Evolutionary conservation across 2,329 filamentous ascomycete species (phyloP).

Genomic region (Hymenoscyphus scutula): DNA sequence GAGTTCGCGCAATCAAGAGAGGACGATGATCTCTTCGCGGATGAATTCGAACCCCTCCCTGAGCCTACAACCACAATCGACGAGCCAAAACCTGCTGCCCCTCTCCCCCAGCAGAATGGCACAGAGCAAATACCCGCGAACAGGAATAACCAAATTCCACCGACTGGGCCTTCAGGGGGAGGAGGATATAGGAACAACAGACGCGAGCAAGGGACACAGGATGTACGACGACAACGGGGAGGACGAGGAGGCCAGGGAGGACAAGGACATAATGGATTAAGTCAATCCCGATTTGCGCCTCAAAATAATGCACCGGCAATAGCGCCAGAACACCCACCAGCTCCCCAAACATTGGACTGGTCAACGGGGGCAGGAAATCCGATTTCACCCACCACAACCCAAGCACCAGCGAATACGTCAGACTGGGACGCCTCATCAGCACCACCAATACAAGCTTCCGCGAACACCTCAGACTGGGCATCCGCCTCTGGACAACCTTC

Average conservation of each 20-base stretch:
- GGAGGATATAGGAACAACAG: slow-evolving; percentile 14
- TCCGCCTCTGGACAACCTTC: background rate
- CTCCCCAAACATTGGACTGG: background rate
- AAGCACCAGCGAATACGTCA: background rate
- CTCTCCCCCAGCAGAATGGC: background rate
- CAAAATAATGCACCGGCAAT: slow-evolving; percentile 11
- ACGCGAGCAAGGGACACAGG: slow-evolving; percentile 12
- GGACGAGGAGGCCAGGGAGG: slow-evolving; percentile 16
- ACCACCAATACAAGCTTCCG: background rate
- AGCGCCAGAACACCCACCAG: slow-evolving; percentile 1
- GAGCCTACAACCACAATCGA: slow-evolving; percentile 24
- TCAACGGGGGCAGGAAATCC: background rate
- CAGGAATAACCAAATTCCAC: slow-evolving; percentile 2
- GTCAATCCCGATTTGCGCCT: slow-evolving; percentile 27
- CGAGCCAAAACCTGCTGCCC: slow-evolving; percentile 9
- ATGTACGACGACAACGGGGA: slow-evolving; percentile 16
- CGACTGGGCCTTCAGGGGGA: slow-evolving; percentile 8
- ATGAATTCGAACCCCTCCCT: slow-evolving; percentile 35
- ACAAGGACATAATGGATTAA: slow-evolving; percentile 22
- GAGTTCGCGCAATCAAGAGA: slow-evolving; percentile 37
- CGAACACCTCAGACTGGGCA: background rate
- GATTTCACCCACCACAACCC: slow-evolving; percentile 6
- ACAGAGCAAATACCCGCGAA: slow-evolving; percentile 5
- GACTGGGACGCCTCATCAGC: background rate
- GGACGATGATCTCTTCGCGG: slow-evolving; percentile 37